Evolutionary conservation across 306 rosid species (phyloP).

Genomic region (Citrullus colocynthis): DNA sequence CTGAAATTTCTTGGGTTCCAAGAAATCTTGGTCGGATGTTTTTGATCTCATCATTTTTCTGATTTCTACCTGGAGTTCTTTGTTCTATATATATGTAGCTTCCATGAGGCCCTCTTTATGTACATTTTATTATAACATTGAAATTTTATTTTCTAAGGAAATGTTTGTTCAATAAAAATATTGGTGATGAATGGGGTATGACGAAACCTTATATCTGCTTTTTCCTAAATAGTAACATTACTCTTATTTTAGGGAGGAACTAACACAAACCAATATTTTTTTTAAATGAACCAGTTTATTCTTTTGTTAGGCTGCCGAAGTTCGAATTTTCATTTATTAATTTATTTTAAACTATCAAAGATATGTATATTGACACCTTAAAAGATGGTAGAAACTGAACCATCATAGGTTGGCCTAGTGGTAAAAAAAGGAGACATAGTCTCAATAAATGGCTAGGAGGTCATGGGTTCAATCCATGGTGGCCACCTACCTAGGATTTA

Average conservation of each 20-base stretch:
- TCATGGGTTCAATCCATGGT: too few species aligned
- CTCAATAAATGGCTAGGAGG: too few species aligned
- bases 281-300: not conserved
- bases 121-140: not conserved
- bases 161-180: not conserved
- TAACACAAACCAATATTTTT: not conserved
- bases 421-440: too few species aligned
- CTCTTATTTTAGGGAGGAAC: not conserved
- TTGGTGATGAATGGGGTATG: not conserved
- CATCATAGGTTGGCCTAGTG: too few species aligned
- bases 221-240: not conserved
- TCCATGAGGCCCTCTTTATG: not conserved
- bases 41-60: not conserved
- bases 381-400: not conserved
- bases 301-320: not conserved
- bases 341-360: not conserved
- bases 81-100: too few species aligned
- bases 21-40: not conserved
- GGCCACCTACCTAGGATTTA: too few species aligned
- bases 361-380: not conserved
- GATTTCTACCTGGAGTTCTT: not conserved
- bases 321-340: not conserved
- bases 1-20: not conserved
- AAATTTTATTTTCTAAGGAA: not conserved
- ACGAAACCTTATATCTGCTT: not conserved